A percentile compares a stretch with the other conserved stretches of the same genome.
Evolutionary conservation across 106 monocot genomes (phyloP).

Genomic region (Iris macrosiphon): DNA sequence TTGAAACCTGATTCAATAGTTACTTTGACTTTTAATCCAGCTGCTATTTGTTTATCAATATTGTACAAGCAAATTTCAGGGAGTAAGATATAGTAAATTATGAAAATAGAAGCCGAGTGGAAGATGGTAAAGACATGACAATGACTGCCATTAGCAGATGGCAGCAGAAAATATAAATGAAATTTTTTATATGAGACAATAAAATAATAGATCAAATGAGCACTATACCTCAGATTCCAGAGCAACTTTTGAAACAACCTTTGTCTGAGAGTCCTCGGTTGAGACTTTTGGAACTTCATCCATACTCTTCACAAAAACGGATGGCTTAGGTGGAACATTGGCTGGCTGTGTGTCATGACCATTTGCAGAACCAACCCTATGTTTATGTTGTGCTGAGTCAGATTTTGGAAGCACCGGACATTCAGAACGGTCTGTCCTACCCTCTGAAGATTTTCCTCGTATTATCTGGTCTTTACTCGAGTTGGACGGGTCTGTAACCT

Average conservation of each 20-base stretch:
- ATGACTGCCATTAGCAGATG: too few species aligned
- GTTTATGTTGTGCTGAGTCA: conserved; percentile 34
- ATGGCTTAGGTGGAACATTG: conserved; percentile 25
- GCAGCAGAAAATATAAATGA: too few species aligned
- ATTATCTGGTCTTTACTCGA: conserved; percentile 39
- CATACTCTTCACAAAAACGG: conserved; percentile 22
- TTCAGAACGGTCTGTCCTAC: conserved; percentile 55
- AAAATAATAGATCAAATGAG: too few species aligned
- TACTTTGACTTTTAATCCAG: too few species aligned
- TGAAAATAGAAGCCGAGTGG: too few species aligned
- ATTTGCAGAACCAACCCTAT: conserved; percentile 22
- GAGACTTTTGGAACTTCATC: conserved; percentile 42
- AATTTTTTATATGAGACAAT: too few species aligned
- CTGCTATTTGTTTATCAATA: too few species aligned
- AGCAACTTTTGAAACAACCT: conserved; percentile 27
- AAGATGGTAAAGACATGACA: too few species aligned
- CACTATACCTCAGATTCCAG: conserved; percentile 71
- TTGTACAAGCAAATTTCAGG: too few species aligned
- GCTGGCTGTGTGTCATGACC: conserved; percentile 15
- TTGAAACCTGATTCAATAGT: too few species aligned
- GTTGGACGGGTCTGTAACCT: conserved; percentile 17
- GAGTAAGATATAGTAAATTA: too few species aligned
- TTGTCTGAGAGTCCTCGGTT: conserved; percentile 29
- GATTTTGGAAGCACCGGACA: too few species aligned
- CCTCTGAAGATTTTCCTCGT: conserved; percentile 48